Evolutionary conservation across 129 eudicot genomes (phyloP).

Genomic region (Glebionis coronaria): DNA sequence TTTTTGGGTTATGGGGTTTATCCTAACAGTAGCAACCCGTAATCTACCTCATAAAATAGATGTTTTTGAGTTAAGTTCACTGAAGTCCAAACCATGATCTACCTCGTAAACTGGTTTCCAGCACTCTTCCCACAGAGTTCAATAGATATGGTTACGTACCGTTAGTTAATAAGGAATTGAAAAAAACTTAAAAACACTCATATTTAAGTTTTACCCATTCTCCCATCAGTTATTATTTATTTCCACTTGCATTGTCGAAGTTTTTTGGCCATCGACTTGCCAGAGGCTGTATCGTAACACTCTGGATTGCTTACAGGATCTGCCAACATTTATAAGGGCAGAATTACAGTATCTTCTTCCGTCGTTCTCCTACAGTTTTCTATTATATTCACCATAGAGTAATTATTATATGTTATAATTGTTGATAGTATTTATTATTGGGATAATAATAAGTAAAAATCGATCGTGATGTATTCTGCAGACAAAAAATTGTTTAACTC

Average conservation of each 20-base stretch:
- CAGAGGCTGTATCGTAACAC: neutral
- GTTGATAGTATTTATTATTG: constrained; percentile 15
- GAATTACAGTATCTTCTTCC: constrained; percentile 19
- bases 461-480: neutral
- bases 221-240: constrained; percentile 4
- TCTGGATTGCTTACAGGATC: too few species aligned
- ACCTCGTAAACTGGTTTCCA: too few species aligned
- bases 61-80: too few species aligned
- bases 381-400: constrained; percentile 20
- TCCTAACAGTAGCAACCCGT: too few species aligned
- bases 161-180: too few species aligned
- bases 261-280: constrained; percentile 10
- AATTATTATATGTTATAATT: constrained; percentile 18
- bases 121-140: too few species aligned
- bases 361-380: constrained; percentile 12
- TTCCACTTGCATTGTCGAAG: constrained; percentile 1
- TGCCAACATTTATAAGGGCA: constrained; percentile 22
- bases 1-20: too few species aligned
- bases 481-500: too few species aligned
- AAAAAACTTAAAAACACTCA: constrained; percentile 7
- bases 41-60: too few species aligned
- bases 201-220: constrained; percentile 12
- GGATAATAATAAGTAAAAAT: constrained; percentile 21
- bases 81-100: too few species aligned
- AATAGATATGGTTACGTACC: too few species aligned